A percentile compares a stretch with the other conserved stretches of the same genome.
These are phyloP conservation scores for Fonsecaea erecta DNA, from an alignment of 2,329 filamentous ascomycete species.

Conservation along the genomic window DNA sequence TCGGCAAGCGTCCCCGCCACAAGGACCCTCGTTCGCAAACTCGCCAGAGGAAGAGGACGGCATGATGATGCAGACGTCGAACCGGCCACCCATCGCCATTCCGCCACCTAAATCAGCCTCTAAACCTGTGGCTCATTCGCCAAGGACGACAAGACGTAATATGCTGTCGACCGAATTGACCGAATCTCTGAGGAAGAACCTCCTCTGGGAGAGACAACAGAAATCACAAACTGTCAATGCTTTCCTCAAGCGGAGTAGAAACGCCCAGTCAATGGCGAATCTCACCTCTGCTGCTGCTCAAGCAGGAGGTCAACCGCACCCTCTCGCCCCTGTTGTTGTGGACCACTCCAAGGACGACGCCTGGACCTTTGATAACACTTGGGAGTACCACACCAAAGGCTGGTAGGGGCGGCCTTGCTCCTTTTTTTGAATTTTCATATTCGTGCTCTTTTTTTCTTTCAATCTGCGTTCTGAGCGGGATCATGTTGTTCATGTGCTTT, in stretches of 20 bases:
- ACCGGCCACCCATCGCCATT: conserved; percentile 33
- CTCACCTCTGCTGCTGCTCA: conserved; percentile 78
- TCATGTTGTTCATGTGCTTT: conserved; percentile 28
- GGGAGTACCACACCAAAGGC: conserved; percentile 82
- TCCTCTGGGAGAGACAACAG: conserved; percentile 94
- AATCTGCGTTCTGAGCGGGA: conserved; percentile 33
- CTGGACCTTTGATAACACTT: conserved; percentile 82
- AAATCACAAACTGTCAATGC: conserved; percentile 88
- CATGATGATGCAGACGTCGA: conserved; percentile 36
- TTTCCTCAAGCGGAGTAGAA: conserved; percentile 86
- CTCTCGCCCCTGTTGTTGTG: conserved; percentile 41
- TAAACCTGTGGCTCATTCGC: conserved; percentile 74
- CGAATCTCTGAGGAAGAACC: conserved; percentile 85
- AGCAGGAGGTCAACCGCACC: conserved; percentile 57
- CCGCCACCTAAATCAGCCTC: conserved; percentile 27
- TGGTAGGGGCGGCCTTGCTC: conserved; percentile 60
- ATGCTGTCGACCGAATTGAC: conserved; percentile 96
- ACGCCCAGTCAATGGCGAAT: conserved; percentile 87
- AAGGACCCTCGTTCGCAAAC: conserved; percentile 58
- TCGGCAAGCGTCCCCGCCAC: conserved; percentile 67
- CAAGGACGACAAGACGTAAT: conserved; percentile 86
- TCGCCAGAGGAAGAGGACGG: conserved; percentile 51
- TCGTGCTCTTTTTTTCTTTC: conserved; percentile 21
- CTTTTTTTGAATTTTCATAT: conserved; percentile 10
- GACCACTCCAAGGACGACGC: conserved; percentile 66